Evolutionary conservation across 1,284 basidiomycete genomes (phyloP).

Genomic region (Ustilago sp.): DNA sequence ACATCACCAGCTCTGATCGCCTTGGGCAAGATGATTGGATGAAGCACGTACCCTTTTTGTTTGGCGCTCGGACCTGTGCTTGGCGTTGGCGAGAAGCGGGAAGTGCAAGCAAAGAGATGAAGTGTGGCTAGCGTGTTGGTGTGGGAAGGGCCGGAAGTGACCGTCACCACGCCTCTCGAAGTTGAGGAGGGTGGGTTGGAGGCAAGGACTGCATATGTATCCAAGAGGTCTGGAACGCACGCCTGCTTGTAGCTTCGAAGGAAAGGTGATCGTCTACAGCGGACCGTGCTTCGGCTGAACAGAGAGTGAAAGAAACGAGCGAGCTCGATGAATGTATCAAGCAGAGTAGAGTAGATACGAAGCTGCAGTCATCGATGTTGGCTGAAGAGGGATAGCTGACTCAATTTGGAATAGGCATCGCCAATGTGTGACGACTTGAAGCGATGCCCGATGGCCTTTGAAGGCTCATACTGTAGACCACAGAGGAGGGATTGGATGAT

Average conservation of each 20-base stretch:
- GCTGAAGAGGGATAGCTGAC: no score
- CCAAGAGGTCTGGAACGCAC: neutral
- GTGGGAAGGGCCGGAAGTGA: neutral
- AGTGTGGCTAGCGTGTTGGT: constrained; percentile 1
- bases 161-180: neutral
- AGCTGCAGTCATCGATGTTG: no score
- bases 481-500: no score
- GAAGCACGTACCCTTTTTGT: neutral
- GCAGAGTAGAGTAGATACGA: no score
- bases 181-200: neutral
- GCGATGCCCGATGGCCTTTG: no score
- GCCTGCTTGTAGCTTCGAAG: neutral
- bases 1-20: neutral
- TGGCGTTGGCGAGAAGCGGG: neutral
- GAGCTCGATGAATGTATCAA: no score
- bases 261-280: neutral
- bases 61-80: neutral
- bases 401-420: no score
- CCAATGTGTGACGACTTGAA: no score
- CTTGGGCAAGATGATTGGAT: neutral
- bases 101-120: neutral
- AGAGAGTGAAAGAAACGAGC: no score
- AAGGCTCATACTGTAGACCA: no score
- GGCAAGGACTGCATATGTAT: neutral
- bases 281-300: neutral